These are phyloP conservation scores for Saccharomycopsis fibuligera DNA, from an alignment of 805 yeast species.

Conservation along the genomic window DNA sequence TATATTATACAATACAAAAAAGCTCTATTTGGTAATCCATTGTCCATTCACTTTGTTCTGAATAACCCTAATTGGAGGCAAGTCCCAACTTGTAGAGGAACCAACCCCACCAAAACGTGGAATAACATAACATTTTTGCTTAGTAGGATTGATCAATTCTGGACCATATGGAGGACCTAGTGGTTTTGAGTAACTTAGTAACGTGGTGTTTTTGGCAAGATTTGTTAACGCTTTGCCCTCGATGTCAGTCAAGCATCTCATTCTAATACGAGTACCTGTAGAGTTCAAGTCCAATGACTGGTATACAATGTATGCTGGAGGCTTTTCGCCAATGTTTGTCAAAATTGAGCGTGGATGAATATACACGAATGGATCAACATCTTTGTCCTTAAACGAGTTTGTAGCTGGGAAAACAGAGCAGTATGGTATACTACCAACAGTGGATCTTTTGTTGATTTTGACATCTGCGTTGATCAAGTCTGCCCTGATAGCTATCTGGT, in stretches of 20 bases:
- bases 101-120: conserved; percentile 90
- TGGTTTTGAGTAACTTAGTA: conserved; percentile 84
- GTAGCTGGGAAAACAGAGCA: conserved; percentile 42
- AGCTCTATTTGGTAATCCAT: conserved; percentile 45
- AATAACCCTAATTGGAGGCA: conserved; percentile 70
- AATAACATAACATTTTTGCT: conserved; percentile 82
- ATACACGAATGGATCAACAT: conserved; percentile 53
- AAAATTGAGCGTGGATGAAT: conserved; percentile 77
- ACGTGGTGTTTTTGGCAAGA: conserved; percentile 63
- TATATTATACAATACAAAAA: no score
- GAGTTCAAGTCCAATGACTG: conserved; percentile 53
- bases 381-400: conserved; percentile 28
- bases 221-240: conserved; percentile 70
- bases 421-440: conserved; percentile 58
- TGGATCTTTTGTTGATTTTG: conserved; percentile 49
- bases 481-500: conserved; percentile 81
- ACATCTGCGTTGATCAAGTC: conserved; percentile 65
- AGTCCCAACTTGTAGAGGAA: conserved; percentile 78
- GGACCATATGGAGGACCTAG: conserved; percentile 88
- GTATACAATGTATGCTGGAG: conserved; percentile 76
- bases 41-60: conserved; percentile 62
- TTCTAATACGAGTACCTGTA: conserved; percentile 45
- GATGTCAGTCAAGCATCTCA: conserved; percentile 73
- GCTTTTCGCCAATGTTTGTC: conserved; percentile 52
- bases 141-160: conserved; percentile 53